Evolutionary conservation across 192 early-diverging fungal species (phyloP), one percentile per base, ranked within the genome.

Genomic region (Gonapodya prolifera): DNA sequence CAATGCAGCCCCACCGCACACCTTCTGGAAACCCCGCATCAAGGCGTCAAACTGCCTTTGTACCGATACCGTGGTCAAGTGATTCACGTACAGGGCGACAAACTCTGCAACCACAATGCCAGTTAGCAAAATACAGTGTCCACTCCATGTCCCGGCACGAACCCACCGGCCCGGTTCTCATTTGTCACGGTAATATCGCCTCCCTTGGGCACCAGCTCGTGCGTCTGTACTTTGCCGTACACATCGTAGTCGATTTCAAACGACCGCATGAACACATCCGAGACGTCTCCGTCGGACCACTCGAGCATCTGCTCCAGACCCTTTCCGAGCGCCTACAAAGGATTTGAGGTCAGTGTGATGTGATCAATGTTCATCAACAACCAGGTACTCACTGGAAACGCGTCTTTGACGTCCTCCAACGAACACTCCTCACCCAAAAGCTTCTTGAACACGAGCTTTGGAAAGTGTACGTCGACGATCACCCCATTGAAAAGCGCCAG

Each of bases 401-500:
- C 85, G 30, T 83, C 81, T 61, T 84, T 86, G 33, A 91, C 33
- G 35, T 88, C 85, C 18, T 83, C 80, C 75, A 91, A 78, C 29
- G 83, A 77, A 33, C 80, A 79, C 13, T 70, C 70, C 74, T 90
- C 87, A 61, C 86, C 88, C 1, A 90, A 69, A 1, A 90, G 81
- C 82, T 93, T 93, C 79, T 91, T 89, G 75, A 91, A 93, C 33
- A 96, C 80, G 1, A 95, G 77, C 18, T 81, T 82, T 1, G 94
- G 92, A 78, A 98, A 90, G 18, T 88, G 83, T 2, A 92, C 85
- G 0, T 88, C 87, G 1, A 95, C 77, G 17, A 93, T 88, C 2
- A 98, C 88, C 0, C 93, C 93, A 81, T 98, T 98, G 75, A 91
- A 92, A 31, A 96, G 83, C 1, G 94, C 94, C n/a, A 98, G 79